phyloP scores from a whole-genome alignment of 179 eudicot genomes.

The Nepenthes alata region DNA sequence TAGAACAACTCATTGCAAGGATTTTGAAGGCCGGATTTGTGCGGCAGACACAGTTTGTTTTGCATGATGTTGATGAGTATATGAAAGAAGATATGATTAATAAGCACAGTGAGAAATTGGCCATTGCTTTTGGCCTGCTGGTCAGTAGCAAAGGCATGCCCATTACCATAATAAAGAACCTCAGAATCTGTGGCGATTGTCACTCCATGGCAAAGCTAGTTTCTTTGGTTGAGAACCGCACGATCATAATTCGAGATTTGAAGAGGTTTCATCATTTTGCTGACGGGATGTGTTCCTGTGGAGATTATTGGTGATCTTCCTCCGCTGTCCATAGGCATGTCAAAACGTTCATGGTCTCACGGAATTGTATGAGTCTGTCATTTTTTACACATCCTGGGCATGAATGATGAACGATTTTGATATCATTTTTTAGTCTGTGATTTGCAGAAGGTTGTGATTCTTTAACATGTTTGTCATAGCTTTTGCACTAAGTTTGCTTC shows the following conservation, averaged over 20 bases:
- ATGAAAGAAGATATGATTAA: slow-evolving; percentile 28
- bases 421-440: too few species aligned
- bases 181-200: slow-evolving; percentile 39
- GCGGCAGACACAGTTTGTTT: slow-evolving; percentile 24
- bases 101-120: slow-evolving; percentile 35
- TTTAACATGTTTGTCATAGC: too few species aligned
- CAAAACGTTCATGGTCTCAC: not conserved
- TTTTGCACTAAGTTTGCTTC: too few species aligned
- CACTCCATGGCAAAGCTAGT: slow-evolving; percentile 29
- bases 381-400: too few species aligned
- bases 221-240: slow-evolving; percentile 23
- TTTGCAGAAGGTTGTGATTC: too few species aligned
- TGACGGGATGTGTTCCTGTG: slow-evolving; percentile 32
- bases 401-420: too few species aligned
- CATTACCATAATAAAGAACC: slow-evolving; percentile 31
- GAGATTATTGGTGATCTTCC: slow-evolving; percentile 24
- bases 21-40: slow-evolving; percentile 23
- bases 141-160: slow-evolving; percentile 14
- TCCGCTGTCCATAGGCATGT: not conserved
- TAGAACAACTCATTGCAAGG: slow-evolving; percentile 19
- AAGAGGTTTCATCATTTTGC: slow-evolving; percentile 37
- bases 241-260: slow-evolving; percentile 28
- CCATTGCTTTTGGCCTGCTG: slow-evolving; percentile 34
- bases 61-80: slow-evolving; percentile 32
- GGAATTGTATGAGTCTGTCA: too few species aligned